A percentile compares a stretch with the other conserved stretches of the same genome.
phyloP scores from a whole-genome alignment of 2,329 filamentous ascomycete species.

The Aspergillus alliaceus region DNA sequence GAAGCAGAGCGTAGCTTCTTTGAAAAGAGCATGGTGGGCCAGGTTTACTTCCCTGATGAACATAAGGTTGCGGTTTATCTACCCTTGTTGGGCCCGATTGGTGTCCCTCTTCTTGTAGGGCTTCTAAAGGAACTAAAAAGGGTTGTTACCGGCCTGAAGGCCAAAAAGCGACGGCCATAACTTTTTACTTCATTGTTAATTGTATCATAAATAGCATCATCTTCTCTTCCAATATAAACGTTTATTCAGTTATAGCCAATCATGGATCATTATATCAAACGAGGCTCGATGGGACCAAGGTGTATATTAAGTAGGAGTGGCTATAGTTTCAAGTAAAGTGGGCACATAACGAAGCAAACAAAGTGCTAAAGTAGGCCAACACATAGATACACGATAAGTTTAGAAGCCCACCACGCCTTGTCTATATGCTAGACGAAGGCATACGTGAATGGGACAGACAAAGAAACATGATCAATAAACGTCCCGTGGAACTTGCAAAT shows the following conservation, averaged over 20 bases:
- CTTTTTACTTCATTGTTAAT: background rate
- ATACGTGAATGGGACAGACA: background rate
- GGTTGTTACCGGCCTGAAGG: slow-evolving; percentile 33
- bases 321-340: background rate
- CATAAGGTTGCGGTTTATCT: slow-evolving; percentile 97
- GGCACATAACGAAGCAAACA: background rate
- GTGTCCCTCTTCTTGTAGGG: slow-evolving; percentile 83
- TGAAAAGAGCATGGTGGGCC: slow-evolving; percentile 98
- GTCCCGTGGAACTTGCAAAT: background rate
- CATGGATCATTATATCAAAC: background rate
- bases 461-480: background rate
- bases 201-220: background rate
- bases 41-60: slow-evolving; percentile 97
- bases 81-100: slow-evolving; percentile 84
- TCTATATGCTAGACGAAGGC: background rate
- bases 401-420: background rate
- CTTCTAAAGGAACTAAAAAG: slow-evolving; percentile 77
- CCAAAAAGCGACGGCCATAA: slow-evolving; percentile 15
- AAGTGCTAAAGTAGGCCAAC: background rate
- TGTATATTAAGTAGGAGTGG: background rate
- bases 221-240: background rate
- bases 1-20: slow-evolving; percentile 95
- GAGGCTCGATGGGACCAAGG: background rate
- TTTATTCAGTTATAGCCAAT: background rate
- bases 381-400: background rate